These are phyloP conservation scores for Sporothrix schenckii DNA, from an alignment of 2,329 filamentous ascomycete genomes.

Conservation along the genomic window DNA sequence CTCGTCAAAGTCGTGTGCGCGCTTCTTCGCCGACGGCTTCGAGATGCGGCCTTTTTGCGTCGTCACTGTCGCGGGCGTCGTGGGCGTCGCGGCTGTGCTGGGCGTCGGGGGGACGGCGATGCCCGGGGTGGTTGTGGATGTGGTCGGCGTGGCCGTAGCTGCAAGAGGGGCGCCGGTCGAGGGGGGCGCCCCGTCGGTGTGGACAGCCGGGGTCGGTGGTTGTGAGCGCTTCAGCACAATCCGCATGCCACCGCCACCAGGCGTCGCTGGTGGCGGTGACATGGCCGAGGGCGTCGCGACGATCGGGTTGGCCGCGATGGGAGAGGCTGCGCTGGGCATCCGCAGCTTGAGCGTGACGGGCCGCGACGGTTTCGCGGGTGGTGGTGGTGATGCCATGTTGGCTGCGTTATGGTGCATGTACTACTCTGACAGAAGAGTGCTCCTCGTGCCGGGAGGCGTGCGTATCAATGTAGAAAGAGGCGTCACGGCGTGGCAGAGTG, in stretches of 20 bases:
- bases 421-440: neutral
- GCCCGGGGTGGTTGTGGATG: neutral
- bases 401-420: neutral
- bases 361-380: slow-evolving; percentile 30
- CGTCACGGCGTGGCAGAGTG: too few species aligned
- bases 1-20: slow-evolving; percentile 58
- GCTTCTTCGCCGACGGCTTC: slow-evolving; percentile 66
- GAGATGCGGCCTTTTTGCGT: slow-evolving; percentile 63
- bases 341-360: slow-evolving; percentile 36
- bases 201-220: slow-evolving; percentile 41
- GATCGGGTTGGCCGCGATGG: slow-evolving; percentile 31
- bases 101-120: slow-evolving; percentile 19
- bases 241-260: slow-evolving; percentile 35
- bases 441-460: neutral
- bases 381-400: slow-evolving; percentile 35
- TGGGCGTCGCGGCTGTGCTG: neutral
- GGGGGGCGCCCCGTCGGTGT: slow-evolving; percentile 37
- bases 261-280: slow-evolving; percentile 35
- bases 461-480: neutral
- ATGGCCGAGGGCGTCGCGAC: slow-evolving; percentile 35
- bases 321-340: slow-evolving; percentile 26
- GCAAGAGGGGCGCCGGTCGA: neutral
- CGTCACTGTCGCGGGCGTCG: slow-evolving; percentile 44
- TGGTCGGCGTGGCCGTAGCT: neutral
- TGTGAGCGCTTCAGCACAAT: slow-evolving; percentile 40